A percentile compares a stretch with the other conserved stretches of the same genome.
These are phyloP conservation scores for Fusarium devonianum DNA, from an alignment of 2,329 filamentous ascomycete genomes.

Conservation along the genomic window DNA sequence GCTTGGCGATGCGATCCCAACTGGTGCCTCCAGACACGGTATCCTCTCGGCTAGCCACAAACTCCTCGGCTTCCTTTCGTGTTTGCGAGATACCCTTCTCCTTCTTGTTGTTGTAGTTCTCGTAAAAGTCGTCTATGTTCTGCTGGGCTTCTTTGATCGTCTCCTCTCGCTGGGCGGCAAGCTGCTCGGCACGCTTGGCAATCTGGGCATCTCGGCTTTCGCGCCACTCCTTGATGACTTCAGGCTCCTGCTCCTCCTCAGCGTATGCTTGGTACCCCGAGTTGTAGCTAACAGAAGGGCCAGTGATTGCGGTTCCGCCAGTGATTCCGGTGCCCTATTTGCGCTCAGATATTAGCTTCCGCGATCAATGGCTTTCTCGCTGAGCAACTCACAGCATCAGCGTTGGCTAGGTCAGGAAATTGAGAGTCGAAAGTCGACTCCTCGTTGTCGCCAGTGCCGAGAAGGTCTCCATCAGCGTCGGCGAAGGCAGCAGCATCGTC, in stretches of 20 bases:
- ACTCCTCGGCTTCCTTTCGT: slow-evolving; percentile 90
- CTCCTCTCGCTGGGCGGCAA: slow-evolving; percentile 80
- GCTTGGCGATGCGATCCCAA: slow-evolving; percentile 97
- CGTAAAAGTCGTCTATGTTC: slow-evolving; percentile 99
- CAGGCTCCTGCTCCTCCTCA: slow-evolving; percentile 80
- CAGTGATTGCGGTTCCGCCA: slow-evolving; percentile 68
- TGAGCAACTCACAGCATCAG: slow-evolving; percentile 45
- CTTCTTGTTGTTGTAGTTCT: slow-evolving; percentile 98
- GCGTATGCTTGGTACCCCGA: slow-evolving; percentile 66
- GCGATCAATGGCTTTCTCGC: background rate
- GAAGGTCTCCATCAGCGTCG: slow-evolving; percentile 72
- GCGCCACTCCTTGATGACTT: slow-evolving; percentile 91
- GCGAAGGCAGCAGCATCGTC: slow-evolving; percentile 72
- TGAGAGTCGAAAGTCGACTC: slow-evolving; percentile 78
- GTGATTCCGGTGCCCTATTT: slow-evolving; percentile 43
- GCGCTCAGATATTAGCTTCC: slow-evolving; percentile 15
- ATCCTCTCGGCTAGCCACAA: slow-evolving; percentile 86
- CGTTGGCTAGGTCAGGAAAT: slow-evolving; percentile 77
- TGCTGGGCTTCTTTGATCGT: slow-evolving; percentile 89
- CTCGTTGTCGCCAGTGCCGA: slow-evolving; percentile 69
- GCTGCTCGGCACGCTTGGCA: slow-evolving; percentile 83
- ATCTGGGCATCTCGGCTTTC: slow-evolving; percentile 85
- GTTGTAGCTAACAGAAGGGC: slow-evolving; percentile 69
- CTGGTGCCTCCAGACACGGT: slow-evolving; percentile 93
- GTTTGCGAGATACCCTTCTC: slow-evolving; percentile 92